Evolutionary conservation across 345 rosid species (phyloP).

Genomic region (Acer campestre): DNA sequence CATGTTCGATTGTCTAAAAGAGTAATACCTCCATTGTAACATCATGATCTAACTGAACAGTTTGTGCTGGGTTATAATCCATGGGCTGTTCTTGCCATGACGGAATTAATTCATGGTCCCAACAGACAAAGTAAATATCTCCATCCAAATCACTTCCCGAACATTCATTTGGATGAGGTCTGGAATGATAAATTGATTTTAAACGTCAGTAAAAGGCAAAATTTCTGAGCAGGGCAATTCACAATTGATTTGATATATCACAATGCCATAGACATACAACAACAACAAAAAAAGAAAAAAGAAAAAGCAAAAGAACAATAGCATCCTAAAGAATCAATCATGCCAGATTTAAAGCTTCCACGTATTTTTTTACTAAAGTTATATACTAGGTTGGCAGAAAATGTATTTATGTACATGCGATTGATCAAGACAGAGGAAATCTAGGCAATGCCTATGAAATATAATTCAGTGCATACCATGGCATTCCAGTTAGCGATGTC

Average conservation of each 20-base stretch:
- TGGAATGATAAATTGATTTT: conserved; percentile 12
- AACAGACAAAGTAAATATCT: conserved; percentile 30
- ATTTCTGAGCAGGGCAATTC: not conserved
- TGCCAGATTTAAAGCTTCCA: not conserved
- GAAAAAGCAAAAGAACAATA: too few species aligned
- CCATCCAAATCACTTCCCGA: conserved; percentile 37
- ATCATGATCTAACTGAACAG: conserved; percentile 32
- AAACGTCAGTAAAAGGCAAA: conserved; percentile 11
- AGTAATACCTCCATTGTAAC: conserved; percentile 27
- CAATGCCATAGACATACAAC: not conserved
- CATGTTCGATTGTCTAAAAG: not conserved
- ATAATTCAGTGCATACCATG: not conserved
- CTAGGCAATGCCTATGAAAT: not conserved
- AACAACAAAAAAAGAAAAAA: not conserved
- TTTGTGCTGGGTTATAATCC: conserved; percentile 25
- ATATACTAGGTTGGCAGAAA: not conserved
- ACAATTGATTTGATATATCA: not conserved
- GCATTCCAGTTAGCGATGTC: not conserved
- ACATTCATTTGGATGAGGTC: conserved; percentile 33
- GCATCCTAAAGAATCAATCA: not conserved
- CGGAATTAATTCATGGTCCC: conserved; percentile 34
- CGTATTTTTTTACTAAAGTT: not conserved
- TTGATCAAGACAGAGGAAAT: too few species aligned
- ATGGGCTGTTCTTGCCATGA: conserved; percentile 6
- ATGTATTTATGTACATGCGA: not conserved